Evolutionary conservation across 371 early-diverging fungal species (phyloP).

Genomic region (Mucor racemosus): DNA sequence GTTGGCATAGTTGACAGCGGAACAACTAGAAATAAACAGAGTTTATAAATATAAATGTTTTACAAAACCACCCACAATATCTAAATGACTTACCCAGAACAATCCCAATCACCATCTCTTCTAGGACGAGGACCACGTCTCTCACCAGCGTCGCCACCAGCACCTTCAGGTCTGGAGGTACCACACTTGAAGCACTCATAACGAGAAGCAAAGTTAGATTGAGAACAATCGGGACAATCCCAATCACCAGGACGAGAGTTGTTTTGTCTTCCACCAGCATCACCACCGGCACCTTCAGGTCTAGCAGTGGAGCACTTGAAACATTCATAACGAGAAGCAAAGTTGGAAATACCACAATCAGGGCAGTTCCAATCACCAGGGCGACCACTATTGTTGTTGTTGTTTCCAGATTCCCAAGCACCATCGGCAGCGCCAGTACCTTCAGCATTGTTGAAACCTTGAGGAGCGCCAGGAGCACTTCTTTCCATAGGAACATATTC

Average conservation of each 20-base stretch:
- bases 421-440: slow-evolving; percentile 39
- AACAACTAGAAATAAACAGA: slow-evolving; percentile 51
- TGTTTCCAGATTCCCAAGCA: slow-evolving; percentile 28
- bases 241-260: slow-evolving; percentile 65
- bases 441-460: slow-evolving; percentile 37
- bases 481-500: slow-evolving; percentile 48
- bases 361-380: slow-evolving; percentile 46
- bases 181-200: slow-evolving; percentile 71
- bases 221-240: slow-evolving; percentile 59
- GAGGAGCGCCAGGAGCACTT: slow-evolving; percentile 39
- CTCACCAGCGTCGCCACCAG: slow-evolving; percentile 49
- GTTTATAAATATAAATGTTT: background rate
- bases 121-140: slow-evolving; percentile 51
- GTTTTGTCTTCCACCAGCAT: slow-evolving; percentile 28
- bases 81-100: slow-evolving; percentile 53
- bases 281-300: slow-evolving; percentile 58
- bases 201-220: slow-evolving; percentile 52
- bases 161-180: slow-evolving; percentile 59
- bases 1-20: slow-evolving; percentile 68
- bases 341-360: slow-evolving; percentile 40
- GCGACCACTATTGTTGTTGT: slow-evolving; percentile 24
- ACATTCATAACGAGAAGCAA: slow-evolving; percentile 61
- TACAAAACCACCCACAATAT: background rate
- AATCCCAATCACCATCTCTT: slow-evolving; percentile 75
- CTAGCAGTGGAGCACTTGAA: slow-evolving; percentile 65